Evolutionary conservation across 495 filamentous ascomycete genomes (phyloP), one percentile per base, ranked within the genome.

Genomic region (Podospora fimiseda): DNA sequence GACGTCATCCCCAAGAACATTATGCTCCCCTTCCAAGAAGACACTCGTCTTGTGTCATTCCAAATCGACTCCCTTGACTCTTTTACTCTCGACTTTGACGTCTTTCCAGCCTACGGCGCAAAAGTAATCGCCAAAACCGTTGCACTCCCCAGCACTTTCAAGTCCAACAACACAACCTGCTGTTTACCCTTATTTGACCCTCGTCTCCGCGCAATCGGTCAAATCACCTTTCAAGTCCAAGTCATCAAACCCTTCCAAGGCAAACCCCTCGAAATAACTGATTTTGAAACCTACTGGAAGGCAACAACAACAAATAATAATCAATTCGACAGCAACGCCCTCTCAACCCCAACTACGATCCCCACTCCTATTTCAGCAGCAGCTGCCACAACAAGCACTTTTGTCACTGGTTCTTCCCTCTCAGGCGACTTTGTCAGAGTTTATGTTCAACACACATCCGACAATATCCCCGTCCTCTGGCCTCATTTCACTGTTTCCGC

Each of bases 211-310:
- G 85, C 90, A n/a, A 95, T 97, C 62, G 93, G 94, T 20, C 89
- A 94, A 61, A 87, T 98, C 53, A 88, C 78, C 48, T 97, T 98
- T 74, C 83, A 88, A 55, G 95, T 86, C 57, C 91, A 96, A 65
- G 87, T 97, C 30, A 96, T 98, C 63, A 95, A 95, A 64, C 92
- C 93, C 1, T 98, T 96, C 70, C 83, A 84, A 56, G 92, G 94
- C n/a, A 85, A 86, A 55, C 89, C 94, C 2, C 72, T 97, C 36
- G 94, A 97, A 65, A 96, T 98, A 48, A 94, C 92, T 1, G 88
- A 96, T 58, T 97, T 97, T 64, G 93, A 95, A 50, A 97, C 93
- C 2, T 98, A 98, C 69, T 98, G 93, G 93, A 97, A 96, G 70
- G 92, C 91, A 1, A 98, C 94, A 33, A 33, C 27, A 5, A 33